Base-by-base conservation (phyloP, 352 stramenopile genomes). In the Phytopythium chamaehyphon region DNA sequence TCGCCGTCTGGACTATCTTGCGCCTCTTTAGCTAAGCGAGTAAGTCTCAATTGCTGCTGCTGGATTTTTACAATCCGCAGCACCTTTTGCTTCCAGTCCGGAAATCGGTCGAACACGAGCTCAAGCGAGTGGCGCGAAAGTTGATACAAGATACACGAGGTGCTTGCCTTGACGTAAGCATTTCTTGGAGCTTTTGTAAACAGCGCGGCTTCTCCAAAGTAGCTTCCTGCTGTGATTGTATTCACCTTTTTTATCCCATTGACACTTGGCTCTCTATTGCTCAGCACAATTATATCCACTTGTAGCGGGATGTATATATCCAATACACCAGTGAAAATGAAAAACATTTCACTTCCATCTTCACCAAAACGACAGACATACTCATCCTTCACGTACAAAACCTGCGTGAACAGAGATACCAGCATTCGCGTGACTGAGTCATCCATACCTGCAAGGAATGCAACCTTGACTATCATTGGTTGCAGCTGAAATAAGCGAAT, bases 401-500 rank as follows among this genome's bases (percentile, higher is more conserved):
- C 69, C 59, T 86, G 75, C 6, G 65, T 81, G 47, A 86, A 79
- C 19, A 78, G 66, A 1, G 63, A 71, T 4, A 84, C 70, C 10
- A 86, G 66, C 73, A 83, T 81, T 3, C 73, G 57, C 35, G 71
- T 83, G 22, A 84, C 69, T 2, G 65, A 67, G 47, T 76, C 70
- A 23, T 76, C 68, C 73, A 76, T 78, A 16, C 65, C 69, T 2
- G 73, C 61, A n/a, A 86, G 71, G 49, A 84, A 86, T 14, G 72
- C 70, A 18, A 87, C 76, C 45, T 87, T 85, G 4, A 83, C 71
- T 16, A 87, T 77, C 73, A 87, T 87, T 1, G 76, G 64, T 21
- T 83, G 68, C 39, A 87, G 46, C 23, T 86, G 70, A 44, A 87
- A 82, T 61, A 85, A 71, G 9, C 76, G 73, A 36, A 86, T 84